Evolutionary conservation across 2,329 filamentous ascomycete genomes (phyloP), one percentile per base, ranked within the genome.

Genomic region (Colletotrichum euphorbiae): DNA sequence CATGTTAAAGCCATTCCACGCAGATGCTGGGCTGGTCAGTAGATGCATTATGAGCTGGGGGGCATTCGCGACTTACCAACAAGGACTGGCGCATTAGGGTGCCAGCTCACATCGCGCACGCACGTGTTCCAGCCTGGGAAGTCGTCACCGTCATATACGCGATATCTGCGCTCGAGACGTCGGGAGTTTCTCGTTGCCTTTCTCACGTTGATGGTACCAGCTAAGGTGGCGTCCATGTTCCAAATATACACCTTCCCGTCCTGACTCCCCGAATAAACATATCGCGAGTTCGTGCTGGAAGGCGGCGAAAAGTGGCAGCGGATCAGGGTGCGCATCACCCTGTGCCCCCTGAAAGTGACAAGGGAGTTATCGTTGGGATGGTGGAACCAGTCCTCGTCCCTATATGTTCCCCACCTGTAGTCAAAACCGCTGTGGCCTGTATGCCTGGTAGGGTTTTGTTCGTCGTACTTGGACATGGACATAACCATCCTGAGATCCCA

Each of bases 401-500:
- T 84, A 77, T 92, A 94, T 11, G 81, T 81, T 56, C 87, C 86
- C 77, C 86, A 89, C 13, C 93, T 89, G 77, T 95, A 96, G 77
- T 96, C 93, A 75, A 93, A 95, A 69, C 86, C 83, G 50, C 85
- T 88, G 24, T 77, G 77, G 21, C 78, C 77, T 1, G 86, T 88
- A 73, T 87, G 83, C 45, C 82, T 79, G n/a, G 82, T 80, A 4
- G 87, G 84, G 69, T 89, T 83, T 60, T 89, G 80, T 36, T 83
- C 79, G 51, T 85, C 82, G 67, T 89, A 92, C 59, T 85, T 82
- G 38, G 90, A 85, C 1, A 91, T 91, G 5, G 89, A 89, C 84
- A 96, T 92, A 85, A 94, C 95, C 85, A 93, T 97, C 58, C 95
- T 87, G 63, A 98, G 78, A 77, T 99, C 96, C 96, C 96, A 99